Percentiles rank a stretch among this genome's conserved stretches.
Evolutionary conservation across 768 basidiomycete species (phyloP).

Genomic region (Erythrobasidium yunnanense): DNA sequence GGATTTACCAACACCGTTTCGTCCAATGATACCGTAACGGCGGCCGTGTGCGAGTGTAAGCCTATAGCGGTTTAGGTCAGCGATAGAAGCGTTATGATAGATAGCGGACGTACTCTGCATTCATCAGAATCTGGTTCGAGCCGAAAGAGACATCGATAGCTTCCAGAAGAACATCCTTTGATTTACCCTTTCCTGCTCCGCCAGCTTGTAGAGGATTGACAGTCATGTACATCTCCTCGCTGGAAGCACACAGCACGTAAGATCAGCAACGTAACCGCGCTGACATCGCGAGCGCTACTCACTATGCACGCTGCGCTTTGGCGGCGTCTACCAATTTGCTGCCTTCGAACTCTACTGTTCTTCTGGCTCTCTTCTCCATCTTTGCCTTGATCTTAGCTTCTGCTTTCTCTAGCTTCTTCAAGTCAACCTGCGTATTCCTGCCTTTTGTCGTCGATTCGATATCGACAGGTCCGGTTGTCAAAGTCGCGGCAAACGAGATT

Average conservation of each 20-base stretch:
- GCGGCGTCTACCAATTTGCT: slow-evolving; percentile 87
- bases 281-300: not conserved
- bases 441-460: slow-evolving; percentile 87
- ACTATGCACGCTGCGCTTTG: slow-evolving; percentile 61
- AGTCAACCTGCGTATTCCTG: slow-evolving; percentile 82
- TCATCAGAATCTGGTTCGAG: slow-evolving; percentile 81
- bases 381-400: slow-evolving; percentile 97
- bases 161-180: slow-evolving; percentile 89
- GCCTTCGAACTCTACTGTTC: slow-evolving; percentile 66
- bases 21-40: slow-evolving; percentile 77
- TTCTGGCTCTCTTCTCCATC: slow-evolving; percentile 89
- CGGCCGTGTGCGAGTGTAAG: slow-evolving; percentile 79
- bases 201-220: slow-evolving; percentile 84
- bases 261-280: slow-evolving; percentile 42
- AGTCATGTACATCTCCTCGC: slow-evolving; percentile 97
- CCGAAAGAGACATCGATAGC: slow-evolving; percentile 93
- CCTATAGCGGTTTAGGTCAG: slow-evolving; percentile 40
- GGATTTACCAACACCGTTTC: slow-evolving; percentile 92
- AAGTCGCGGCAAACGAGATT: not conserved
- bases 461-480: slow-evolving; percentile 52
- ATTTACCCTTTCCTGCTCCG: slow-evolving; percentile 73
- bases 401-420: slow-evolving; percentile 91
- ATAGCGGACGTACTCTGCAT: slow-evolving; percentile 43
- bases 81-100: not conserved
- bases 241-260: slow-evolving; percentile 55